Base-by-base conservation (phyloP, 768 basidiomycete genomes). In the Roridomyces roridus region DNA sequence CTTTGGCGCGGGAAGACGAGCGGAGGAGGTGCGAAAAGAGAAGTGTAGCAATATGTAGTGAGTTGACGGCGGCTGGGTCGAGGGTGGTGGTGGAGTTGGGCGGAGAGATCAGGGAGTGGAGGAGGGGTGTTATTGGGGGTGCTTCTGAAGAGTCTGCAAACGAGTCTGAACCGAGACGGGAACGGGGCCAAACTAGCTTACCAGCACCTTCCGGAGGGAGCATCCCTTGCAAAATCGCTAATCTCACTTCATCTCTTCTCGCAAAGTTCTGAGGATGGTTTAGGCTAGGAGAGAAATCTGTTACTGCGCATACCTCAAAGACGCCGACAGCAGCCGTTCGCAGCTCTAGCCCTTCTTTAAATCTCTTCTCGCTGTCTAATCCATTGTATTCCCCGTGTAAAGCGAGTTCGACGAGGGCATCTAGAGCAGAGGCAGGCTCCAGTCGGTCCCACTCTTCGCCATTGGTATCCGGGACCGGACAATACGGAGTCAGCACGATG, bases 381-480 rank as follows among this genome's bases (percentile, higher is more conserved):
- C 88, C 86, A 63, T 89, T 86, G 69, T 92, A 91, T 74, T 97
- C 96, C 2, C 96, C 96, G 53, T 96, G 88, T 35, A 98, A 76
- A 11, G 86, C 86, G 15, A 94, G 80, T 57, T 92, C 88, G 0
- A 96, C 85, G 11, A 97, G 80, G 0, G 85, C 90, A 57, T 95
- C 90, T 6, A 96, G 80, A 0, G 92, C 91, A 4, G 92, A 88
- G 15, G 89, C 83, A 5, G 85, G 79, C 56, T 94, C 91, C 21
- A 96, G 70, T 20, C 94, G 83, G 69, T 96, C 92, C 92, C 92
- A 94, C 68, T 96, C 94, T 72, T 96, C 94, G 8, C 93, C 93
- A 57, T 91, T 83, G 51, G 96, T 83, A 71, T 92, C 85, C 55
- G 91, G 85, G 39, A 89, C 85, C 66, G 92, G 84, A 74, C 89